phyloP scores from a whole-genome alignment of 805 yeast species.

The Nakazawaea wyomingensis region DNA sequence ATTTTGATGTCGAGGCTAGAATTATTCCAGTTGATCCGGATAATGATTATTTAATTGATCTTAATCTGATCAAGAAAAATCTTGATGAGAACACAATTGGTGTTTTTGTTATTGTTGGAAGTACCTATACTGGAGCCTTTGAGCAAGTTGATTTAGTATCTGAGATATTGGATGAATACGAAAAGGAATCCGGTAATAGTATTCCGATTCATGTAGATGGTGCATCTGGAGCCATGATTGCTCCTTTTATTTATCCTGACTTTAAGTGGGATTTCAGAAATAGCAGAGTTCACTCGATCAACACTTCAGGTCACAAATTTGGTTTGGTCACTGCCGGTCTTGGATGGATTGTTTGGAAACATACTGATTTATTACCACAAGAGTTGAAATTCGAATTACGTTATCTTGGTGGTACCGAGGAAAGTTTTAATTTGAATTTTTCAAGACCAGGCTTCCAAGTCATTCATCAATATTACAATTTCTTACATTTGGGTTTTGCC shows the following conservation, averaged over 20 bases:
- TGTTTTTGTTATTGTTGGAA: conserved; percentile 80
- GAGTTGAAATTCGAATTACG: conserved; percentile 71
- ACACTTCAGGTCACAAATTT: conserved; percentile 90
- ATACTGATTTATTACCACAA: conserved; percentile 57
- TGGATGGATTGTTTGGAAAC: conserved; percentile 89
- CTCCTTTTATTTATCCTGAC: conserved; percentile 76
- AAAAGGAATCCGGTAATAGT: conserved; percentile 58
- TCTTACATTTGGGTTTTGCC: conserved; percentile 60
- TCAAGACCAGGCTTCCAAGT: conserved; percentile 93
- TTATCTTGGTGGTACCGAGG: conserved; percentile 86
- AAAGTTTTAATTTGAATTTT: conserved; percentile 80
- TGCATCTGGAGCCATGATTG: conserved; percentile 86
- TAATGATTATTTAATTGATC: conserved; percentile 62
- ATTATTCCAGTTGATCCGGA: conserved; percentile 59
- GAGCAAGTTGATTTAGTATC: conserved; percentile 66
- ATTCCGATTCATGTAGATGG: conserved; percentile 92
- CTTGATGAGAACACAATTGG: conserved; percentile 93
- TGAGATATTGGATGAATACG: conserved; percentile 62
- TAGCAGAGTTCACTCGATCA: conserved; percentile 75
- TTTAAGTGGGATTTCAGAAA: conserved; percentile 80
- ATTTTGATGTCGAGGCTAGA: conserved; percentile 87
- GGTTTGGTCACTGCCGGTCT: conserved; percentile 88
- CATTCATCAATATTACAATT: conserved; percentile 79
- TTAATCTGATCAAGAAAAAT: conserved; percentile 49
- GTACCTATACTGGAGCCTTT: conserved; percentile 91